These are phyloP conservation scores for Fusarium tanahbumbuense DNA, from an alignment of 2,329 filamentous ascomycete species.

Conservation along the genomic window DNA sequence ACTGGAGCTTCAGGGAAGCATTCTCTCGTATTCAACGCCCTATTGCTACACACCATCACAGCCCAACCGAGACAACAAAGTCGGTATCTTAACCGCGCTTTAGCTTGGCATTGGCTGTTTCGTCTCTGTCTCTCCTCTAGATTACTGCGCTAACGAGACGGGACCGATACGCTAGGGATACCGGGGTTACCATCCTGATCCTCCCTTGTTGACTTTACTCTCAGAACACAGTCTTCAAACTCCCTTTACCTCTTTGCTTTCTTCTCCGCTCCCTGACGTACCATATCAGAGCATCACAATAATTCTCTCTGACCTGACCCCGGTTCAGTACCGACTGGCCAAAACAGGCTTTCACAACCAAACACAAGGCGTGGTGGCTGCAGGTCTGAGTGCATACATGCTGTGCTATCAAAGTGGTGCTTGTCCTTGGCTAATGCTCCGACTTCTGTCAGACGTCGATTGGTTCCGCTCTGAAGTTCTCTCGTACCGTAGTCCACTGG, in stretches of 20 bases:
- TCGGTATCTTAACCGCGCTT: constrained; percentile 21
- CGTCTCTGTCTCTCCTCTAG: constrained; percentile 4
- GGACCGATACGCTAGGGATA: constrained; percentile 34
- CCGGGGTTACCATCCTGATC: neutral
- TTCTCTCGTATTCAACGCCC: constrained; percentile 45
- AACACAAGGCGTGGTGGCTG: constrained; percentile 33
- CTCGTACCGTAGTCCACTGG: constrained; percentile 23
- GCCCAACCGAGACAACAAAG: constrained; percentile 22
- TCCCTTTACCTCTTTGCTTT: constrained; percentile 1
- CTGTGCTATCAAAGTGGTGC: constrained; percentile 26
- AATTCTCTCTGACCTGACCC: neutral
- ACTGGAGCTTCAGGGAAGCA: constrained; percentile 25
- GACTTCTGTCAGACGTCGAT: constrained; percentile 24
- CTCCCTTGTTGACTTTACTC: constrained; percentile 16
- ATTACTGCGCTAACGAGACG: constrained; percentile 31
- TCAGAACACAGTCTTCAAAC: neutral
- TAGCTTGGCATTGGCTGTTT: constrained; percentile 30
- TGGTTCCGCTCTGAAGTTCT: constrained; percentile 33
- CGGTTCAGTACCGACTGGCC: neutral
- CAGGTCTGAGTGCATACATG: constrained; percentile 35
- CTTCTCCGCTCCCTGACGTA: neutral
- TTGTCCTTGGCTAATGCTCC: constrained; percentile 27
- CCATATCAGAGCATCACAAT: neutral
- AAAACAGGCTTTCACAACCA: constrained; percentile 43
- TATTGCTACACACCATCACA: constrained; percentile 31